Base-by-base conservation (phyloP, 1,284 basidiomycete genomes). In the Blastosporella zonata region DNA sequence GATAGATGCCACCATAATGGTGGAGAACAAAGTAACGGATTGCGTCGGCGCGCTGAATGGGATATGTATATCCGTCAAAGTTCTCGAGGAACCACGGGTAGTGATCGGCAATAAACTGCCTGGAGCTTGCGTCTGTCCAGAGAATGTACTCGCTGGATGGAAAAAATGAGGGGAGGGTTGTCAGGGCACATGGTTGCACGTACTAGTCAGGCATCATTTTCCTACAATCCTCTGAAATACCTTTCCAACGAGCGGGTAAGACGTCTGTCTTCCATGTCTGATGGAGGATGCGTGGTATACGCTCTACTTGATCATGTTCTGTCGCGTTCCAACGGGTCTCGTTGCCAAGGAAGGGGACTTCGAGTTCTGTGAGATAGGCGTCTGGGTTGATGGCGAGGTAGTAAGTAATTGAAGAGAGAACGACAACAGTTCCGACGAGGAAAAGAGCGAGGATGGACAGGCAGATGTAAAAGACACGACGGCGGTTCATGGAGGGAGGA, bases 21-120 rank as follows among this genome's bases (percentile, higher is more conserved):
- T 99, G 84, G 36, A 99, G 84, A 48, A 99, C 84, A 69, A 99
- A 98, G 74, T 99, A 99, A 38, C 97, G 93, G 62, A 99, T 98
- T 29, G 83, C 90, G 67, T 99, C 97, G 23, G 97, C 97, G 29
- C 97, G 89, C 67, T 98, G 96, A 62, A 99, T 99, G 37, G 84
- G 77, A 69, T 97, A 99, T 41, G 81, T 78, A 76, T 99, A 99
- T 56, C 79, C 78, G 70, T 98, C 93, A 62, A 90, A 99, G 42
- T 91, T 95, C 58, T 89, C 79, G 41, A 99, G 77, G 71, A 97
- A 97, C 85, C 93, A 93, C 9, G 88, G 77, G 64, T 99, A 99
- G 54, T 95, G 71, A 49, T 82, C 70, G 13, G 85, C 85, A 62
- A 99, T 90, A 66, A 99, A 98, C 57, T 90, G 79, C 58, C 93